Evolutionary conservation across 768 basidiomycete genomes (phyloP), one percentile per base, ranked within the genome.

Genomic region (Tubosaeta sp.): DNA sequence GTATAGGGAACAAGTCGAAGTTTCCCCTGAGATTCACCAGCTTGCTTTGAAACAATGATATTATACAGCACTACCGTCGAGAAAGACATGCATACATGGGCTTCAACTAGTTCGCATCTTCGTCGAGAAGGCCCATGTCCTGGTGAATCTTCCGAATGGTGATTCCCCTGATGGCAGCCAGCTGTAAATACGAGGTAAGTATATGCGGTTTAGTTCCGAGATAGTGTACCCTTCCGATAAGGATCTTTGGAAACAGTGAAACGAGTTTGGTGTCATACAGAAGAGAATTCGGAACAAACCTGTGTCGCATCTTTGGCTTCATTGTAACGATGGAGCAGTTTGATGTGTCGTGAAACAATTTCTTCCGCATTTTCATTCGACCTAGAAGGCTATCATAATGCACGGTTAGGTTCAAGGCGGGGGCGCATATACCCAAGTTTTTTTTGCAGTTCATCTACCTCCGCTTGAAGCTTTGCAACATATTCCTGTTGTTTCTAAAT

Each of bases 261-360:
- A 57, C n/a, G 53, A 47, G 19, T 48, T 8, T 18, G 27, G 21
- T 21, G 13, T 13, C 3, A 3, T 35, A 29, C n/a, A 16, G 18
- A 32, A 49, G 40, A 39, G 5, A 39, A 42, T 43, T 47, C 14
- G 49, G 30, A 29, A 44, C 44, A 19, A 31, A 82, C 88, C 82
- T 90, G 89, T 0, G 86, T 76, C 4, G 87, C 89, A 63, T 91
- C 89, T 62, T 90, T 90, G 9, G 86, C 79, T 64, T 90, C 89
- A 53, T 90, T 90, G 54, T 90, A 91, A 32, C 71, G 73, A 64
- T 90, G 89, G 31, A 90, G 70, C 4, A 87, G 71, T 56, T 78
- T 78, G 65, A 90, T 90, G 58, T 90, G 86, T 13, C 72, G 69
- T 53, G 82, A 80, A 21, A 86, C 80, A 8, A 86, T 79, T 44